phyloP scores from a whole-genome alignment of 148 eudicot genomes.

The Nepenthes gracilis region DNA sequence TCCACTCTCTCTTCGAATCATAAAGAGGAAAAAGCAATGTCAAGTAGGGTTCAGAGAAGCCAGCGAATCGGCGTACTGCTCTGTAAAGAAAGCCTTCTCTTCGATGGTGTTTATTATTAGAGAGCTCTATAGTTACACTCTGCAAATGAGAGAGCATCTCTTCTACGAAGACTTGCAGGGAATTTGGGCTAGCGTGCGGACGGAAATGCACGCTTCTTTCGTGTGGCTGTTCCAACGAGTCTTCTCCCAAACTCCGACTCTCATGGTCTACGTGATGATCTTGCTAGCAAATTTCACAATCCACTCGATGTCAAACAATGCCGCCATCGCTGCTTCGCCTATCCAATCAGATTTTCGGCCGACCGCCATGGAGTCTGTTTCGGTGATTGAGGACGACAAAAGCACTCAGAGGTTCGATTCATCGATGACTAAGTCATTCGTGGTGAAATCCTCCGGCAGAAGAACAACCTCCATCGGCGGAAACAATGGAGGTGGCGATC shows the following conservation, averaged over 20 bases:
- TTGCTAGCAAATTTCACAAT: slow-evolving; percentile 58
- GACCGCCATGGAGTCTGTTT: slow-evolving; percentile 2
- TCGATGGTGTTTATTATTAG: slow-evolving; percentile 89
- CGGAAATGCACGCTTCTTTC: slow-evolving; percentile 53
- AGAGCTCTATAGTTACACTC: slow-evolving; percentile 57
- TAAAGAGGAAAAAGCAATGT: slow-evolving; percentile 33
- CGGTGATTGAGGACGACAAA: slow-evolving; percentile 4
- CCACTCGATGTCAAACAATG: slow-evolving; percentile 43
- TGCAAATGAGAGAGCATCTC: slow-evolving; percentile 40
- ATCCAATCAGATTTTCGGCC: not conserved
- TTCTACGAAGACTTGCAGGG: slow-evolving; percentile 47
- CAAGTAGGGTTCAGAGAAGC: slow-evolving; percentile 13
- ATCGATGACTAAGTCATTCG: slow-evolving; percentile 16
- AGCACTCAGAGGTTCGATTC: slow-evolving; percentile 24
- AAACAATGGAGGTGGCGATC: slow-evolving; percentile 43
- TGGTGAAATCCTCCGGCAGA: slow-evolving; percentile 18
- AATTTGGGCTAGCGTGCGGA: slow-evolving; percentile 36
- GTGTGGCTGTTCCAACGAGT: slow-evolving; percentile 69
- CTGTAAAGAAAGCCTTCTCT: slow-evolving; percentile 74
- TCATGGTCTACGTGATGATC: slow-evolving; percentile 63
- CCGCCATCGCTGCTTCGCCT: slow-evolving; percentile 27
- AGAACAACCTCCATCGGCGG: slow-evolving; percentile 50
- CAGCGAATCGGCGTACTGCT: slow-evolving; percentile 45
- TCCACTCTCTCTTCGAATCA: slow-evolving; percentile 29
- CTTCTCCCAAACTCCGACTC: slow-evolving; percentile 48